A percentile compares a stretch with the other conserved stretches of the same genome.
phyloP scores from a whole-genome alignment of 2,329 filamentous ascomycete genomes.

The Leptographium radiaticola region DNA sequence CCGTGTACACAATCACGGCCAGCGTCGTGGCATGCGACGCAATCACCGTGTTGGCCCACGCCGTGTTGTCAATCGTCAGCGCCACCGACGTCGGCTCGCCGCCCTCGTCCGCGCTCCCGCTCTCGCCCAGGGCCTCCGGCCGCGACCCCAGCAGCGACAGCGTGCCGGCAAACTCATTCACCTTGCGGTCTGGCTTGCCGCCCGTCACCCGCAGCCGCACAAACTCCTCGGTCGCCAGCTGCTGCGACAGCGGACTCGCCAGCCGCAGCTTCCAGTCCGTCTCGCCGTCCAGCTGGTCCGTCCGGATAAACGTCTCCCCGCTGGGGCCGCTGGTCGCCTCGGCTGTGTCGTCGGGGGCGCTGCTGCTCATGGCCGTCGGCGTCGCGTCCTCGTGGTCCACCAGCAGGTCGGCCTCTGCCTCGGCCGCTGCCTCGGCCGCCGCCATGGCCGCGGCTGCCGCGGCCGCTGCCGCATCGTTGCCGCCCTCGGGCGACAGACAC shows the following conservation, averaged over 20 bases:
- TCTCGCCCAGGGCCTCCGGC: conserved; percentile 26
- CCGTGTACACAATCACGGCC: conserved; percentile 88
- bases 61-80: conserved; percentile 89
- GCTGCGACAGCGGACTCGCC: conserved; percentile 75
- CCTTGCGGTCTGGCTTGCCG: conserved; percentile 81
- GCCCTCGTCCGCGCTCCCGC: conserved; percentile 16
- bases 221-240: conserved; percentile 60
- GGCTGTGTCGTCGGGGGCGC: conserved; percentile 3
- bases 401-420: neutral
- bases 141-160: conserved; percentile 56
- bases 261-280: conserved; percentile 96
- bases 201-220: conserved; percentile 59
- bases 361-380: conserved; percentile 14
- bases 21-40: conserved; percentile 83
- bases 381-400: neutral
- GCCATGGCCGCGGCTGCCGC: conserved; percentile 15
- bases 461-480: conserved; percentile 1
- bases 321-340: conserved; percentile 24
- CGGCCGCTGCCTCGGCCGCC: conserved; percentile 23
- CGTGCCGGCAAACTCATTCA: conserved; percentile 91
- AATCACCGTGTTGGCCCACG: conserved; percentile 96
- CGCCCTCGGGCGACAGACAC: conserved; percentile 32
- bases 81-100: conserved; percentile 36
- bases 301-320: conserved; percentile 92
- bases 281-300: conserved; percentile 93